Evolutionary conservation across 78 protist species (phyloP).

Genomic region (Speleostelium caveatum): DNA sequence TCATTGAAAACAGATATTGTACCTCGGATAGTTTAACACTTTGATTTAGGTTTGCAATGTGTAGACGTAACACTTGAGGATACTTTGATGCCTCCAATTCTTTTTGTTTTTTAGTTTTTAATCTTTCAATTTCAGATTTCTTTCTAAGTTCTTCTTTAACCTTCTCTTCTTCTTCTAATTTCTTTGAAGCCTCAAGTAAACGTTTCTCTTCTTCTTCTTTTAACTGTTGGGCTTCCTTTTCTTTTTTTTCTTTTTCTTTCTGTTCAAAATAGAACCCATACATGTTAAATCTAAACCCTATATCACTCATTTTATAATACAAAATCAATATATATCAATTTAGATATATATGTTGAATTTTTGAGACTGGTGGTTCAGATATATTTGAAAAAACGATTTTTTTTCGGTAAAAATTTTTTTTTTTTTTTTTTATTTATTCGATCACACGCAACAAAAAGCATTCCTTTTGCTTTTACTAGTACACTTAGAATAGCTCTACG

Average conservation of each 20-base stretch:
- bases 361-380: no score
- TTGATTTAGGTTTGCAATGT: constrained; percentile 30
- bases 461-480: no score
- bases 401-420: no score
- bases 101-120: not conserved
- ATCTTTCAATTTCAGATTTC: constrained; percentile 14
- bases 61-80: constrained; percentile 33
- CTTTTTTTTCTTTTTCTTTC: constrained; percentile 23
- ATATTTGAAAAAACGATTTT: no score
- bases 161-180: constrained; percentile 19
- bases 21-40: not conserved
- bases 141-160: constrained; percentile 21
- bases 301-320: constrained; percentile 41
- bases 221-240: not conserved
- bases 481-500: no score
- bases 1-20: not conserved
- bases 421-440: no score
- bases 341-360: no score
- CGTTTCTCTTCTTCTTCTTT: constrained; percentile 11
- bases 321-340: no score
- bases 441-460: no score
- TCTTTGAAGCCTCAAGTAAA: not conserved
- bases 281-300: constrained; percentile 63
- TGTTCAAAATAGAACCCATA: constrained; percentile 18
- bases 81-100: constrained; percentile 1